Evolutionary conservation across 805 yeast genomes (phyloP), one percentile per base, ranked within the genome.

Genomic region (Saccharomyces cerevisiae): DNA sequence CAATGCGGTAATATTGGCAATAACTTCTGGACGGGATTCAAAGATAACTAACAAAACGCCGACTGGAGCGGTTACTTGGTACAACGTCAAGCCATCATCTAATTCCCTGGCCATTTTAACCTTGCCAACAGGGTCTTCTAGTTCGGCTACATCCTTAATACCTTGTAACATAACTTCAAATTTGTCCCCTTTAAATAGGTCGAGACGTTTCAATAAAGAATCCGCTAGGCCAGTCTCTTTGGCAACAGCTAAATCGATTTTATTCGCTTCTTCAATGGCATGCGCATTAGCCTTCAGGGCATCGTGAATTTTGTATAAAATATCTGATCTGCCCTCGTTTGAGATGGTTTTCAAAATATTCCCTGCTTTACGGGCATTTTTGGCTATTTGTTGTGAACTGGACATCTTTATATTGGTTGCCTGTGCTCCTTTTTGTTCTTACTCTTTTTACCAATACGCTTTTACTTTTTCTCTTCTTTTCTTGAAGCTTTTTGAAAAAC

Each of bases 1-100:
- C 63, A 94, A 77, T 0, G 99, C 94, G 13, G 97, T 86, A 65
- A 94, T 94, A 68, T 94, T 95, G 53, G 99, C 99, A 74, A 94
- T 94, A 10, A 94, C 99, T 69, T 94, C 99, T 41, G 99, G 99
- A 65, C 99, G 81, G 30, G 96, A 83, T 72, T 94, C 99, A 69
- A 94, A 94, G 53, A 94, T 95, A 48, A 94, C 90, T 57, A 94
- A 76, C 48, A 94, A 71, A 0, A 89, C 97, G 21, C 99, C 99
- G 4, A 94, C 90, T 13, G 99, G 99, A 28, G 96, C 87, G 4
- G 96, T 85, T 11, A 92, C 78, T 66, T 96, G 77, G 70, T 83
- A 86, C 56, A 94, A 74, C 51, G 83, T 85, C 59, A 94, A 79
- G n/a, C 89, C 95, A 52, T 89, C 96, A 68, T 94, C 99, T 31